Conservation (phyloP, 495 filamentous ascomycete genomes). For the Penicillium parvum region DNA sequence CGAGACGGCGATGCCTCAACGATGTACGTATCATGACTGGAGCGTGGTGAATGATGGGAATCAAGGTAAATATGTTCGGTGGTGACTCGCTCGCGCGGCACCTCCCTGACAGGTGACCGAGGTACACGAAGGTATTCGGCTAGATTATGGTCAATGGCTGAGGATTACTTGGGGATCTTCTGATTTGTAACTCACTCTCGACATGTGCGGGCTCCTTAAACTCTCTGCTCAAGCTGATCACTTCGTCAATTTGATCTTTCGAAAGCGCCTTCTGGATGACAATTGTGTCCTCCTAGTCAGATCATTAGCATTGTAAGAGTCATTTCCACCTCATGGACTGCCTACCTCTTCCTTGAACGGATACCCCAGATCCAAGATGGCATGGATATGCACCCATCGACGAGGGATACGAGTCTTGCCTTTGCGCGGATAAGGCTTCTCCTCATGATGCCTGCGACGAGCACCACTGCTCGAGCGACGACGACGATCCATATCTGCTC, state of each 20-base stretch:
- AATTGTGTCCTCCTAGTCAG: slow-evolving; percentile 62
- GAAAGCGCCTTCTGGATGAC: slow-evolving; percentile 77
- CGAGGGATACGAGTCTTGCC: slow-evolving; percentile 84
- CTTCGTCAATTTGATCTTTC: slow-evolving; percentile 84
- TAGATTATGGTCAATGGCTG: not conserved
- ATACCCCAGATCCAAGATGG: slow-evolving; percentile 78
- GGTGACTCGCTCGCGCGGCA: slow-evolving; percentile 23
- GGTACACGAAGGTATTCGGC: slow-evolving; percentile 27
- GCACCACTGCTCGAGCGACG: slow-evolving; percentile 44
- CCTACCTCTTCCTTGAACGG: slow-evolving; percentile 79
- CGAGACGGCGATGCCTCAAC: slow-evolving; percentile 31
- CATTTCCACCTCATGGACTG: not conserved
- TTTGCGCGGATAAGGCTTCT: slow-evolving; percentile 65
- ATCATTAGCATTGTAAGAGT: not conserved
- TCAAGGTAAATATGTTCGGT: slow-evolving; percentile 31
- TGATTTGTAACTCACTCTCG: slow-evolving; percentile 27
- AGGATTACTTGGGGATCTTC: not conserved
- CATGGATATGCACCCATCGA: slow-evolving; percentile 67
- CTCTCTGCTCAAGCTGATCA: slow-evolving; percentile 75
- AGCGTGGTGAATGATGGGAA: slow-evolving; percentile 20
- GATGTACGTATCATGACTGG: slow-evolving; percentile 25
- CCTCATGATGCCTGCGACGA: slow-evolving; percentile 34
- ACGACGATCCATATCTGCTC: slow-evolving; percentile 36
- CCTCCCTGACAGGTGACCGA: slow-evolving; percentile 25
- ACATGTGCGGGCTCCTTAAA: slow-evolving; percentile 33